phyloP scores from a whole-genome alignment of 306 rosid species.

The Ormosia emarginata region DNA sequence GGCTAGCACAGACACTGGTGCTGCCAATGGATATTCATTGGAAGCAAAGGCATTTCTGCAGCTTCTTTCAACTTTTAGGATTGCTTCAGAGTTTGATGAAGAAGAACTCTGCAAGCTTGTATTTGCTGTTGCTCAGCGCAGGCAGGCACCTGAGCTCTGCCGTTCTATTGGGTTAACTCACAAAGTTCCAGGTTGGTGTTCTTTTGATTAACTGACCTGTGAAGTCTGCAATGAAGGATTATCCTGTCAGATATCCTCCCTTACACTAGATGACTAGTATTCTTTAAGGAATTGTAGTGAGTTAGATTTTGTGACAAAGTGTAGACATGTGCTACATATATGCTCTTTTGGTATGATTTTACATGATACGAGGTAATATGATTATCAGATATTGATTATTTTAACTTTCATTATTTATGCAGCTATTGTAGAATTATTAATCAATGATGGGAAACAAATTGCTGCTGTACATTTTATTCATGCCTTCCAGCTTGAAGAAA shows the following conservation, averaged over 20 bases:
- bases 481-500: conserved; percentile 45
- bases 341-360: not conserved
- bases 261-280: not conserved
- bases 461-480: conserved; percentile 48
- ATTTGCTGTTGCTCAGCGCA: conserved; percentile 52
- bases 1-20: conserved; percentile 43
- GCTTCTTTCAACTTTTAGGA: conserved; percentile 54
- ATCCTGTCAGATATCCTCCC: conserved; percentile 21
- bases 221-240: conserved; percentile 37
- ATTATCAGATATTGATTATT: not conserved
- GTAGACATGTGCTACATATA: conserved; percentile 3
- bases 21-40: conserved; percentile 64
- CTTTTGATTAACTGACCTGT: conserved; percentile 46
- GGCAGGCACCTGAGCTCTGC: conserved; percentile 73
- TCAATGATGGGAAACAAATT: conserved; percentile 42
- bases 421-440: conserved; percentile 41
- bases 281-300: conserved; percentile 17
- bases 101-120: conserved; percentile 64
- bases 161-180: conserved; percentile 56
- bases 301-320: conserved; percentile 2
- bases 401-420: conserved; percentile 4
- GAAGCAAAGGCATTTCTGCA: conserved; percentile 67
- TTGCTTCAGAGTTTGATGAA: conserved; percentile 62
- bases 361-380: not conserved
- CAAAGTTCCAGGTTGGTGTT: conserved; percentile 71